Evolutionary conservation across 192 early-diverging fungal genomes (phyloP).

Genomic region (Linnemannia elongata): DNA sequence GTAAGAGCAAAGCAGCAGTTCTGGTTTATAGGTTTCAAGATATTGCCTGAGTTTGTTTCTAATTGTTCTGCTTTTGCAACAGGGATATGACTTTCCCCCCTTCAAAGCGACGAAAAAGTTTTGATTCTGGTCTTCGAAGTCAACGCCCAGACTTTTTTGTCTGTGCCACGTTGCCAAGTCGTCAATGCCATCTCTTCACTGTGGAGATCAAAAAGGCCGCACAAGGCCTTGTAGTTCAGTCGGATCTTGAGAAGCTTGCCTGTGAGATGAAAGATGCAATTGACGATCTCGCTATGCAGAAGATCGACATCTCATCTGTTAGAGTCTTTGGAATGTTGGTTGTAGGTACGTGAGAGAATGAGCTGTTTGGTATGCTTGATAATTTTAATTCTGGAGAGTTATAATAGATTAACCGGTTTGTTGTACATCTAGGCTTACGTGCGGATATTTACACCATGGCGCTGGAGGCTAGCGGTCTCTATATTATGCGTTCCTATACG

Average conservation of each 20-base stretch:
- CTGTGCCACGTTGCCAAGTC: constrained; percentile 9
- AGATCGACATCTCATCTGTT: constrained; percentile 24
- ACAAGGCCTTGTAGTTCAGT: constrained; percentile 20
- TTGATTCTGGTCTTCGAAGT: constrained; percentile 4
- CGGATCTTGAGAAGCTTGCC: constrained; percentile 22
- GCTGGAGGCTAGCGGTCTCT: not conserved
- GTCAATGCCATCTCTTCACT: constrained; percentile 12
- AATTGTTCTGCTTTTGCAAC: constrained; percentile 9
- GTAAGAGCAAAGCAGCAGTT: constrained; percentile 6
- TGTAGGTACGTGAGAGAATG: constrained; percentile 12
- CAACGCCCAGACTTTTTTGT: constrained; percentile 16
- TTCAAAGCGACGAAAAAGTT: constrained; percentile 19
- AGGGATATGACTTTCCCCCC: constrained; percentile 12
- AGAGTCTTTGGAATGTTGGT: constrained; percentile 19
- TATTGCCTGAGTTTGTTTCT: not conserved
- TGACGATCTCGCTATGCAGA: constrained; percentile 28
- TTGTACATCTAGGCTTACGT: not conserved
- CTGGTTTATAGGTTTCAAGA: not conserved
- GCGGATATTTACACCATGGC: not conserved
- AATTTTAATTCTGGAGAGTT: not conserved
- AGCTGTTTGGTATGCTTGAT: not conserved
- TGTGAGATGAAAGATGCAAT: constrained; percentile 26
- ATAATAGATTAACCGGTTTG: not conserved
- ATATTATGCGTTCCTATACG: not conserved
- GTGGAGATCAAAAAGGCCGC: constrained; percentile 12